A percentile compares a stretch with the other conserved stretches of the same genome.
Conservation (phyloP, 495 filamentous ascomycete species). For the Durotheca rogersii region DNA sequence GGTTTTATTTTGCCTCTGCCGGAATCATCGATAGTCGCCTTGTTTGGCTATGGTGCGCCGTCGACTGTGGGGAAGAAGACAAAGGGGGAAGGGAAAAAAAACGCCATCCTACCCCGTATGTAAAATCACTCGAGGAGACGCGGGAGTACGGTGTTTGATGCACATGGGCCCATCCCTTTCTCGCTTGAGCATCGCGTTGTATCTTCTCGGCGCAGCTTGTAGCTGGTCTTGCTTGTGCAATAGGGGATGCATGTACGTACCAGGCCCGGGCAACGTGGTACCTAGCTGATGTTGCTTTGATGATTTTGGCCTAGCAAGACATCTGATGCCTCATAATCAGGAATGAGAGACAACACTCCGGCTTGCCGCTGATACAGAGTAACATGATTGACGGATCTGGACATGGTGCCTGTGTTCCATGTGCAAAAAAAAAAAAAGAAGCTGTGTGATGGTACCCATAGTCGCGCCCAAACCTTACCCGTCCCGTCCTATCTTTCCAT, state of each 20-base stretch:
- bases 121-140: conserved; percentile 11
- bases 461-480: conserved; percentile 16
- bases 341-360: conserved; percentile 30
- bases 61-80: conserved; percentile 21
- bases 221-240: conserved; percentile 12
- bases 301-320: conserved; percentile 33
- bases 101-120: conserved; percentile 19
- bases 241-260: conserved; percentile 5
- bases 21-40: conserved; percentile 10
- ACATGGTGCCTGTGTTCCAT: conserved; percentile 24
- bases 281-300: conserved; percentile 22
- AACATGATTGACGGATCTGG: conserved; percentile 20
- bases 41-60: conserved; percentile 18
- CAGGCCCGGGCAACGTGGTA: conserved; percentile 21
- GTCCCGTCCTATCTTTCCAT: conserved; percentile 7
- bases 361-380: conserved; percentile 24
- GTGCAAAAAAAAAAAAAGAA: conserved; percentile 3
- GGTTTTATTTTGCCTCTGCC: conserved; percentile 18
- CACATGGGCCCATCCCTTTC: conserved; percentile 18
- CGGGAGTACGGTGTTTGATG: conserved; percentile 26
- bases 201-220: conserved; percentile 24
- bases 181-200: conserved; percentile 1
- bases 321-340: conserved; percentile 32
- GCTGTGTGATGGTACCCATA: conserved; percentile 18
- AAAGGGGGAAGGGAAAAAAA: conserved; percentile 7